Base-by-base conservation (phyloP, 2,329 filamentous ascomycete species). In the Rhexocercosporidium sp. region DNA sequence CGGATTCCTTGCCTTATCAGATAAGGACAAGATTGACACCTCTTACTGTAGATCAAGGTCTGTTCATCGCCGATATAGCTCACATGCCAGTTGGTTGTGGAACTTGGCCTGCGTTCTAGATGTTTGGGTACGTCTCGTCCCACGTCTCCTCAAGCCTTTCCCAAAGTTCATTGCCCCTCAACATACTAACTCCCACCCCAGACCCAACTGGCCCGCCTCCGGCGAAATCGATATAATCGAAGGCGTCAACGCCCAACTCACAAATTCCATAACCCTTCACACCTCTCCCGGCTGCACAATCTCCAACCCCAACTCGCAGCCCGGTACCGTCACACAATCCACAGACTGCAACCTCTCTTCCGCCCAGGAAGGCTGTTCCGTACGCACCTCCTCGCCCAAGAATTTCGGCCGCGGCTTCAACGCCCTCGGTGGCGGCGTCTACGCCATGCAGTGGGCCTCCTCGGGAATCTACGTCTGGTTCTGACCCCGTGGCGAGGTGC, bases 141-240 rank as follows among this genome's bases (percentile, higher is more conserved):
- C 37, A 14, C 37, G 6, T 18, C 37, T 3, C 11, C 16, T 11
- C 37, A 3, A 41, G 16, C 37, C 3, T 3, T 11, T 18, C 16
- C 37, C 14, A 3, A 41, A 41, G 3, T 14, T 6, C 11, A 41
- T 8, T n/a, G n/a, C n/a, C n/a, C 37, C 37, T 41, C 37, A 18
- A 41, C 29, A 31, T 5, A 4, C 29, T 31, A 9, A 31, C 29
- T 31, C 29, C 29, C n/a, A n/a, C 4, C 29, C 4, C 29, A 41
- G 37, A 18, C 82, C 84, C 22, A 63, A 67, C 75, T 94, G 92
- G 92, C 92, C 92, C 2, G 77, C 77, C 56, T 81, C 82, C 8
- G 92, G 92, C 59, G 92, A 94, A 79, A 92, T 94, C 74, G 92
- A 94, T 77, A 90, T 94, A 74, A 87, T 94, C 73, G 92, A 94